Conservation (phyloP, 164 flowering plant species). For the Chimonanthus salicifolius region DNA sequence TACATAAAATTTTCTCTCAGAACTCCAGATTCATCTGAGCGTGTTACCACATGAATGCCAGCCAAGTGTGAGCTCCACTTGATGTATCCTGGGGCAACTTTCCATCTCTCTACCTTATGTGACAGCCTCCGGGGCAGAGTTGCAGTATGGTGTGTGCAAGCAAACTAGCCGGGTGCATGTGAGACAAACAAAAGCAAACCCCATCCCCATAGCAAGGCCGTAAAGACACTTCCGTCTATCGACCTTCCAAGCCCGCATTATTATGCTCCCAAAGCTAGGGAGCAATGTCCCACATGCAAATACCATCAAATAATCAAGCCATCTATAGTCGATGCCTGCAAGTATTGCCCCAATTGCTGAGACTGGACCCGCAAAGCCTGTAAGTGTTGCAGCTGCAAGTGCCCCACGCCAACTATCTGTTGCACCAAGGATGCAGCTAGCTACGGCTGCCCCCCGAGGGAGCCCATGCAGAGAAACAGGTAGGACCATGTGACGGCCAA, state of each 20-base stretch:
- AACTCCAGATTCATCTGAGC: background rate
- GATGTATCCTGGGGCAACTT: background rate
- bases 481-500: slow-evolving; percentile 88
- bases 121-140: slow-evolving; percentile 95
- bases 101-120: slow-evolving; percentile 26
- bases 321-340: slow-evolving; percentile 81
- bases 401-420: slow-evolving; percentile 87
- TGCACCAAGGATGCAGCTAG: slow-evolving; percentile 84
- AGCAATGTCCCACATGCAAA: slow-evolving; percentile 82
- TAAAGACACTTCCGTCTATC: slow-evolving; percentile 43
- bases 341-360: slow-evolving; percentile 90
- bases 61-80: background rate
- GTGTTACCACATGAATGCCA: background rate
- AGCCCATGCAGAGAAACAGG: slow-evolving; percentile 90
- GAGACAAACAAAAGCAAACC: slow-evolving; percentile 58
- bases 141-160: slow-evolving; percentile 89
- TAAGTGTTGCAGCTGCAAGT: slow-evolving; percentile 65
- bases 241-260: slow-evolving; percentile 49
- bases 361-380: slow-evolving; percentile 75
- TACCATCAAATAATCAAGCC: slow-evolving; percentile 81
- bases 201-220: slow-evolving; percentile 59
- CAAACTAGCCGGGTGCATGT: slow-evolving; percentile 75
- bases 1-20: background rate
- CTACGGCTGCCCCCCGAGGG: slow-evolving; percentile 95
- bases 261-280: slow-evolving; percentile 55